A percentile compares a stretch with the other conserved stretches of the same genome.
These are phyloP conservation scores for Acaromyces ingoldii DNA, from an alignment of 1,284 basidiomycete species.

Conservation along the genomic window DNA sequence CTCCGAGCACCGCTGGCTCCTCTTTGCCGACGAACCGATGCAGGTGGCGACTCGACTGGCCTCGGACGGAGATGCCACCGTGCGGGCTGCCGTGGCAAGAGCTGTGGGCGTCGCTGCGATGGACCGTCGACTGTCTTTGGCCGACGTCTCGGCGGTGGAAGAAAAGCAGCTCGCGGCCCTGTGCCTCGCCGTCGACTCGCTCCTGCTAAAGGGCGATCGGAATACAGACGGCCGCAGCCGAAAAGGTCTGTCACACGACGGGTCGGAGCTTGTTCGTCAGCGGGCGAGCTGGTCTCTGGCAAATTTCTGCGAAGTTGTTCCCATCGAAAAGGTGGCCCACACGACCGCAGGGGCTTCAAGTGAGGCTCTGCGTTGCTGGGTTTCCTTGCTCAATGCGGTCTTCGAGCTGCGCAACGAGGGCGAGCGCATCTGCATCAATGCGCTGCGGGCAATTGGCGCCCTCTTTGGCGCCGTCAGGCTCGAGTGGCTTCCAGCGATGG, in stretches of 20 bases:
- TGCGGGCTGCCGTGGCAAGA: slow-evolving; percentile 4
- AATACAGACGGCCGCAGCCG: too few species aligned
- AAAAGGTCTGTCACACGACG: neutral
- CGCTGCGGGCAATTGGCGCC: neutral
- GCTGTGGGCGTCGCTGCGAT: neutral
- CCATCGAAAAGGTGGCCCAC: too few species aligned
- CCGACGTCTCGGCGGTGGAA: too few species aligned
- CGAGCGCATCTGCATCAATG: slow-evolving; percentile 1
- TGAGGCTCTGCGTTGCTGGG: neutral
- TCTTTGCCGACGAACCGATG: too few species aligned
- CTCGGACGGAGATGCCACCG: neutral
- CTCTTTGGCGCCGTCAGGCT: neutral
- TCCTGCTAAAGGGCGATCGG: too few species aligned
- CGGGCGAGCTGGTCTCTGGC: slow-evolving; percentile 2
- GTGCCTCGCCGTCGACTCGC: too few species aligned
- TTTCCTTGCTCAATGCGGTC: neutral
- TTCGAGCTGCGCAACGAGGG: neutral
- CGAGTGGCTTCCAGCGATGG: too few species aligned
- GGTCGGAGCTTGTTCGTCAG: neutral
- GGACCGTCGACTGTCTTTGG: too few species aligned
- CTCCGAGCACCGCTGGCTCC: too few species aligned
- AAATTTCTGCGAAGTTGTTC: slow-evolving; percentile 2
- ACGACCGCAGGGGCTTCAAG: too few species aligned
- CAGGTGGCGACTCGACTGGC: too few species aligned
- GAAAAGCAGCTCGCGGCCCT: too few species aligned